These are phyloP conservation scores for Amphibolis antarctica DNA, from an alignment of 106 monocot genomes.

Conservation along the genomic window DNA sequence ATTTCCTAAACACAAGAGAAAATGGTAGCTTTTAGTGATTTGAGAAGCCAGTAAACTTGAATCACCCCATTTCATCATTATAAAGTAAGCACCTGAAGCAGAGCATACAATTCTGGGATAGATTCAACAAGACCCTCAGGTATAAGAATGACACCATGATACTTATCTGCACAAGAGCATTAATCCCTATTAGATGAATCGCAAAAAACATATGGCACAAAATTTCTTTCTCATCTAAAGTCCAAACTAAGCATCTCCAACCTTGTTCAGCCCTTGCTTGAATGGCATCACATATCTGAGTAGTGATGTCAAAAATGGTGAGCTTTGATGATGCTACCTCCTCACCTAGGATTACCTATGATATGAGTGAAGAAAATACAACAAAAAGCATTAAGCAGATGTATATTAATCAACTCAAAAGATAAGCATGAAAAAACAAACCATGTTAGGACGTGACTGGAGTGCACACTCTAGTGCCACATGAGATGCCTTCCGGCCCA, in stretches of 20 bases:
- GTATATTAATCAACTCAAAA: neutral
- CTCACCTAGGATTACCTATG: constrained; percentile 79
- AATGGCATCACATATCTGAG: constrained; percentile 86
- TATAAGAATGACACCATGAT: constrained; percentile 81
- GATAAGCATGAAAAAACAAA: constrained; percentile 7
- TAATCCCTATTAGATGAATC: neutral
- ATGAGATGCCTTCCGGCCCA: constrained; percentile 91
- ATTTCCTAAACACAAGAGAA: constrained; percentile 52
- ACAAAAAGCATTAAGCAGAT: neutral
- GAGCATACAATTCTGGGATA: constrained; percentile 80
- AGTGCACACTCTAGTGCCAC: constrained; percentile 85
- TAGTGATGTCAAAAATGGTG: constrained; percentile 76
- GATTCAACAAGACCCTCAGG: constrained; percentile 92
- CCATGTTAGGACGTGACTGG: constrained; percentile 93
- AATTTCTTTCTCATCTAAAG: neutral
- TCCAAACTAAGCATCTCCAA: constrained; percentile 10
- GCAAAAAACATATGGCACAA: neutral
- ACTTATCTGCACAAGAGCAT: constrained; percentile 42
- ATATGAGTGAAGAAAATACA: constrained; percentile 13
- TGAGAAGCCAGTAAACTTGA: neutral
- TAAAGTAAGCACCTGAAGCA: constrained; percentile 50
- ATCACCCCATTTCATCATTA: neutral
- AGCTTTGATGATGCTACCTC: constrained; percentile 82
- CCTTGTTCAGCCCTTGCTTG: constrained; percentile 74
- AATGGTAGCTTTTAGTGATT: neutral